Evolutionary conservation across 345 rosid genomes (phyloP), one percentile per base, ranked within the genome.

Genomic region (Passiflora organensis): DNA sequence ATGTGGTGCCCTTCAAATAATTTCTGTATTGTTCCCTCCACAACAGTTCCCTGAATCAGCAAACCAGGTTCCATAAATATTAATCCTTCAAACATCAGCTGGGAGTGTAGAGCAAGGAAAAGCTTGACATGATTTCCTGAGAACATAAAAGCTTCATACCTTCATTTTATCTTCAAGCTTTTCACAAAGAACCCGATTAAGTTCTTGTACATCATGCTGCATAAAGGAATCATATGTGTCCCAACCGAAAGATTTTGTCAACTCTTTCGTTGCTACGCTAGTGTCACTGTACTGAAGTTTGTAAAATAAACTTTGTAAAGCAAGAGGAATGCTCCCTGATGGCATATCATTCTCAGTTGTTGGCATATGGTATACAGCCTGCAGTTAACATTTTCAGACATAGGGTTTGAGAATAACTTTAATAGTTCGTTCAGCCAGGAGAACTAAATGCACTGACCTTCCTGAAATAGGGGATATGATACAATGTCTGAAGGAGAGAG

Each of bases 321-420:
- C 83, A 59, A 79, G 63, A 32, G 67, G 77, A 55, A 72, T 89
- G 78, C 99, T 89, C 52, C 86, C 91, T 39, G 99, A 81, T 44
- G 99, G 97, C 60, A 78, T 85, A 63, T 86, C 96, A 22, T 89
- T 86, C 77, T 86, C 97, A 34, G 95, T 86, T 52, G 99, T 89
- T n/a, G 99, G 99, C 99, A 93, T 93, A 76, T 93, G 96, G 78
- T 93, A 89, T 47, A 93, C 96, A 64, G 97, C 97, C 99, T 93
- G 84, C 70, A 75, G 58, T 17, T 49, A 57, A 59, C 41, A 34
- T 20, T 44, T 44, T 36, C 44, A 24, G 22, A 43, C 39, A 50
- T 43, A 48, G 41, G 20, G 37, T 16, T 25, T 21, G 43, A 20
- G 17, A 46, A 43, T 43, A 51, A 64, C 41, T 45, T 41, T 32